Evolutionary conservation across 1,139 yeast genomes (phyloP).

Genomic region (Candida glucosophila): DNA sequence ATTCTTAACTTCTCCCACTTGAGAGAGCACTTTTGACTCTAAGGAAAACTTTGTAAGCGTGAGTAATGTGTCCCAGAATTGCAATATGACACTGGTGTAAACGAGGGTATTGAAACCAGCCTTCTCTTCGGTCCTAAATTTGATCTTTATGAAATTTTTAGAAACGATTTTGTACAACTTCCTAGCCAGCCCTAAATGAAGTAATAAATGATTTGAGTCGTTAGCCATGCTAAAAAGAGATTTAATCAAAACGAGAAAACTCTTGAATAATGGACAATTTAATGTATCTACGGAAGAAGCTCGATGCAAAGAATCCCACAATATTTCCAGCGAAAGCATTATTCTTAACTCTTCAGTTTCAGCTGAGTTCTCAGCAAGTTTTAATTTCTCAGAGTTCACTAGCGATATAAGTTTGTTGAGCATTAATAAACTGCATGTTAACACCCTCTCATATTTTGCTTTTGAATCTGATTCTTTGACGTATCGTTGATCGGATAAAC

Average conservation of each 20-base stretch:
- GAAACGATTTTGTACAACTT: conserved; percentile 35
- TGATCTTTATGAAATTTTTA: conserved; percentile 44
- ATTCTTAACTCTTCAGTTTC: conserved; percentile 14
- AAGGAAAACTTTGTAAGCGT: conserved; percentile 26
- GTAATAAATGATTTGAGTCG: conserved; percentile 5
- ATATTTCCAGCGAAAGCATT: conserved; percentile 26
- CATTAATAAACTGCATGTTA: conserved; percentile 44
- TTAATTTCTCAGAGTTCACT: conserved; percentile 9
- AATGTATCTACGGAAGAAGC: conserved; percentile 16
- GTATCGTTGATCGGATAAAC: conserved; percentile 71
- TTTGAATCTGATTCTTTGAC: conserved; percentile 59
- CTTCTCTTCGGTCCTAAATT: conserved; percentile 25
- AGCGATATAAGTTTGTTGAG: conserved; percentile 30
- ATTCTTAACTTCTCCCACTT: conserved; percentile 25
- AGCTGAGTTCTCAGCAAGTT: conserved; percentile 5
- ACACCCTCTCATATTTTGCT: conserved; percentile 56
- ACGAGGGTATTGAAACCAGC: conserved; percentile 12
- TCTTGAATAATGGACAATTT: conserved; percentile 40
- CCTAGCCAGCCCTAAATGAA: conserved; percentile 7
- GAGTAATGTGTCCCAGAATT: conserved; percentile 40
- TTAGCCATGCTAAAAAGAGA: conserved; percentile 6
- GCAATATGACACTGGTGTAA: conserved; percentile 38
- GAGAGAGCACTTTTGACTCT: conserved; percentile 5
- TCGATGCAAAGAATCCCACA: conserved; percentile 35
- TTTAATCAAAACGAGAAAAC: conserved; percentile 29